Evolutionary conservation across 164 flowering plant genomes (phyloP), one percentile per base, ranked within the genome.

Genomic region (Macadamia integrifolia): DNA sequence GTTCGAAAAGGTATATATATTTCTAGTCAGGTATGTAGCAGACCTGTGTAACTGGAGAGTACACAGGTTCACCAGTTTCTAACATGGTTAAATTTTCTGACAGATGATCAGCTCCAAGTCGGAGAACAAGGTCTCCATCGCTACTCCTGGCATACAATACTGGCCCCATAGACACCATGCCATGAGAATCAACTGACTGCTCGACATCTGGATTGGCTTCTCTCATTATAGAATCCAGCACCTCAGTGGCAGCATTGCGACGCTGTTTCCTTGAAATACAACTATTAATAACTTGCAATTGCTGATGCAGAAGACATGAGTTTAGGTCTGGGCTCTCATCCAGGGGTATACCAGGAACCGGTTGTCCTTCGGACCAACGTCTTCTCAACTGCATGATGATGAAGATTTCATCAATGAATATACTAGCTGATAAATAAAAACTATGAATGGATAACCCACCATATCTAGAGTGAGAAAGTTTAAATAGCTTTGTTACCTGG

Each of bases 1-100:
- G 14, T 43, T 53, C 28, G 58, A 23, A 64, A 60, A 58, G 50
- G 30, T 60, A 13, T 58, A 23, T 42, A 23, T 63, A 40, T 3
- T 23, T 65, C 68, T 62, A 65, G 44, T 1, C 28, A 43, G n/a
- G 57, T 30, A 46, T 67, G 42, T 31, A 61, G 7, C 86, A 79
- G 78, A 91, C 98, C 97, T 93, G 98, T 40, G 88, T 82, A 32
- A 88, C 66, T 55, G 98, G 98, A 67, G 82, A 74, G 74, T 86
- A 94, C 10, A 94, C 73, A 65, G 91, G 88, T 80, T 90, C 98
- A 29, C 92, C 96, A 62, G 98, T 94, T 80, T 90, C 93, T 78
- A 94, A 79, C 96, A 94, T 79, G 60, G 77, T 85, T 70, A 91
- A 66, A 76, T 76, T 77, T 42, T 79, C 83, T 73, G 76, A 81